Base-by-base conservation (phyloP, 2,329 filamentous ascomycete genomes). In the Talaromyces sp. region DNA sequence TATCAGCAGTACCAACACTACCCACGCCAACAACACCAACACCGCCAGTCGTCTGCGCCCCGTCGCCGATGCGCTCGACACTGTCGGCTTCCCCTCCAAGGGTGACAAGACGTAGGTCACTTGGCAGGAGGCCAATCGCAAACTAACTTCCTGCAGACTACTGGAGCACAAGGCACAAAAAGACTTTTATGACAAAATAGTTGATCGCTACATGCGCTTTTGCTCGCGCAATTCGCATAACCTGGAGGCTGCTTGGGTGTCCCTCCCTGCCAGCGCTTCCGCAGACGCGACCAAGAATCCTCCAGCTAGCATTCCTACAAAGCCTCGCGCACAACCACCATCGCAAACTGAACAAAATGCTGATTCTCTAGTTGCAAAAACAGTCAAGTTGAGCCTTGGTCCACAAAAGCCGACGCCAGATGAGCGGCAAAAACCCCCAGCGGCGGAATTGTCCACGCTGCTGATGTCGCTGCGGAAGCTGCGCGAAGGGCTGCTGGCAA, bases 391-490 rank as follows among this genome's bases (percentile, higher is more conserved):
- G 17, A 55, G 26, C 43, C 31, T 61, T 26, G 53, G 51, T 26
- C 27, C 51, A n/a, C 32, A 29, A 19, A 21, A 38, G 11, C 32
- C 53, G 46, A 13, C 46, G 4, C 49, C 7, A 11, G 63, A 66
- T 38, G 68, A 64, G 38, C 65, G 66, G 55, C 49, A 51, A 49
- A 51, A 52, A 10, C 71, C 77, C 27, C 79, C 83, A 60, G 82
- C 84, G 13, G 84, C 85, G 65, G 86, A 89, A 65, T 82, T 97
- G 31, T 84, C 88, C 2, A 85, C 84, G 21, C 86, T 98, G 57
- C 82, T 97, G 58, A 84, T 90, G 68, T 90, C 93, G 3, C 87
- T 98, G 71, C 88, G 95, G 64, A 98, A 97, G 74, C 84, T 99
- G 32, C 87, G 95, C 60, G 95, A 99, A 78, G 93, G 89, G 26